Evolutionary conservation across 805 yeast species (phyloP), one percentile per base, ranked within the genome.

Genomic region (Ogataea nitratoaversa): DNA sequence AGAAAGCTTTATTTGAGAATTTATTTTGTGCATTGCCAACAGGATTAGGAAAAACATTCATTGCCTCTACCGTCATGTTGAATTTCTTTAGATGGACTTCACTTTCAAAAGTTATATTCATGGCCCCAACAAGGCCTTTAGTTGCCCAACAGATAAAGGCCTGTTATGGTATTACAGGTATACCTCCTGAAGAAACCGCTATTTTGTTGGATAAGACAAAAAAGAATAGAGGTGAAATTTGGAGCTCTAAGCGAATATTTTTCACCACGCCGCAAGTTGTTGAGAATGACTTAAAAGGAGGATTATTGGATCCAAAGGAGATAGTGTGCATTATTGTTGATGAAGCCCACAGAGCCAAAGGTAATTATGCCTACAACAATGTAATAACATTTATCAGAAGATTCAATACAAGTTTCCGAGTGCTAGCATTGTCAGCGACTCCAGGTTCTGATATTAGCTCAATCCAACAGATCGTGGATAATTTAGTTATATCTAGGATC

Each of bases 111-210:
- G 78, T 93, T 49, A 76, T 95, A 1, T 93, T 93, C 60, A 82
- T 91, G 82, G 99, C 99, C 0, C 99, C 99, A 0, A 93, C 99
- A 2, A 71, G 90, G 48, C 99, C 99, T 0, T 70, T 93, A 40
- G 98, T 93, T 6, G 90, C 96, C 1, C 99, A 93, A 63, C 99
- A 93, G 63, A 84, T 91, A 49, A 84, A 84, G 54, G 97, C 98
- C 1, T 93, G 96, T 57, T 72, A 88, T 40, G 83, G 87, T 8
- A 79, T 86, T 13, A 82, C 95, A 0, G 97, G 96, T 3, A 78
- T 95, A 17, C 83, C 95, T 1, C 66, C 80, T 36, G 66, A 74
- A 18, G 82, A 82, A 34, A 85, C 91, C 2, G 95, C 96, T 0
- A 84, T 90, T 35, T 63, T 90, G 41, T 62, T 90, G 31, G 71